Conservation (phyloP, 2,329 filamentous ascomycete genomes). For the Dactylellina drechsleri region DNA sequence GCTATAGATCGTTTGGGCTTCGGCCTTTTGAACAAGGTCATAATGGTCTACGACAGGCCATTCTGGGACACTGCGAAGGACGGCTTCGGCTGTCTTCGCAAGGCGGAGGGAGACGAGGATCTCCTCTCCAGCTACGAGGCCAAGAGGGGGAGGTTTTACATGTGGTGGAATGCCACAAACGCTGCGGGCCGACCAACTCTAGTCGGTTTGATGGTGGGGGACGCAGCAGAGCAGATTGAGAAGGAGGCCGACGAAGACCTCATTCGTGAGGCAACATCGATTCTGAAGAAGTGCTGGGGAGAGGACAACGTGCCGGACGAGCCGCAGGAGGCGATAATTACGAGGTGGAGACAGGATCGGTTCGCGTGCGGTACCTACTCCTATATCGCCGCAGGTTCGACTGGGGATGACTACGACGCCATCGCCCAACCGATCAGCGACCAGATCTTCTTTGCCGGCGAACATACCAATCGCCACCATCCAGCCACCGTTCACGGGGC, state of each 20-base stretch:
- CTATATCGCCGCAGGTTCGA: slow-evolving; percentile 84
- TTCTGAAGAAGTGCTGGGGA: slow-evolving; percentile 81
- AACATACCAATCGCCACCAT: slow-evolving; percentile 94
- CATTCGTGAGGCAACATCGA: slow-evolving; percentile 79
- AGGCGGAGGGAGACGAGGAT: slow-evolving; percentile 65
- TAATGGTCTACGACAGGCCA: slow-evolving; percentile 84
- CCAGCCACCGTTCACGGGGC: slow-evolving; percentile 97
- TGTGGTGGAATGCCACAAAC: slow-evolving; percentile 96
- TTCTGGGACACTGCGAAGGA: slow-evolving; percentile 93
- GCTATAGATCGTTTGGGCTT: slow-evolving; percentile 88
- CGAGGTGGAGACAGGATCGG: slow-evolving; percentile 87
- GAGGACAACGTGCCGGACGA: slow-evolving; percentile 71
- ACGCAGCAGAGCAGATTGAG: slow-evolving; percentile 90
- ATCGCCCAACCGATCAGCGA: slow-evolving; percentile 89
- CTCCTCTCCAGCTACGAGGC: slow-evolving; percentile 57
- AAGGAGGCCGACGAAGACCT: slow-evolving; percentile 77
- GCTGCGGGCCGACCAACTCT: slow-evolving; percentile 79
- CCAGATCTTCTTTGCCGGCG: slow-evolving; percentile 86
- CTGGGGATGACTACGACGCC: slow-evolving; percentile 86
- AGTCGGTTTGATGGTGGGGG: slow-evolving; percentile 93
- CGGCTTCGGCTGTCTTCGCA: slow-evolving; percentile 90
- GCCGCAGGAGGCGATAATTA: slow-evolving; percentile 87
- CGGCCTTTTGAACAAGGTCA: slow-evolving; percentile 93
- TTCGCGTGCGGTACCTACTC: slow-evolving; percentile 97
- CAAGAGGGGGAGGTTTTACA: slow-evolving; percentile 75